These are phyloP conservation scores for Epichloe elymi DNA, from an alignment of 2,329 filamentous ascomycete species.

Conservation along the genomic window DNA sequence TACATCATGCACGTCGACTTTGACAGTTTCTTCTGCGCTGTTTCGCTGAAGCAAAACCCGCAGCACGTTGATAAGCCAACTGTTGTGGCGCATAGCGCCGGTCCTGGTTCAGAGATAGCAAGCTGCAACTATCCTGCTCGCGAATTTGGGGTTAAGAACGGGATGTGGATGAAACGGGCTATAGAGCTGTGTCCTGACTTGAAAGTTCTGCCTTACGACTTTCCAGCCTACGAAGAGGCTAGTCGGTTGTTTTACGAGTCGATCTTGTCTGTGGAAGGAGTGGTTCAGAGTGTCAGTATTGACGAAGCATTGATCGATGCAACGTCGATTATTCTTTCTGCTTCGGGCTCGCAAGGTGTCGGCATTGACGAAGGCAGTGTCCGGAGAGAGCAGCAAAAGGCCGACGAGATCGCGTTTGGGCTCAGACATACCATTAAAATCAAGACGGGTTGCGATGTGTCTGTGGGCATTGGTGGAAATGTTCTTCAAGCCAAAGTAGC, in stretches of 20 bases:
- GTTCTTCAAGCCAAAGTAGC: conserved; percentile 87
- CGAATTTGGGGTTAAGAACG: conserved; percentile 79
- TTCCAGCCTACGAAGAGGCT: conserved; percentile 84
- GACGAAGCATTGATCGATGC: conserved; percentile 89
- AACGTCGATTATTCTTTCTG: conserved; percentile 53
- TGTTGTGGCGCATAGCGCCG: conserved; percentile 77
- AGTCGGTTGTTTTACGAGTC: conserved; percentile 79
- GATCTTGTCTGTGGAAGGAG: conserved; percentile 64
- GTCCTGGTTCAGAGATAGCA: conserved; percentile 83
- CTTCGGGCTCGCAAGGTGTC: conserved; percentile 50
- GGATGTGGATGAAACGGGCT: conserved; percentile 98
- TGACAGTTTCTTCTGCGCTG: conserved; percentile 94
- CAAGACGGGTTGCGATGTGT: conserved; percentile 75
- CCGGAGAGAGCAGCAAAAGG: conserved; percentile 66
- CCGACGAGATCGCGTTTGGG: conserved; percentile 49
- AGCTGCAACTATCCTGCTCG: conserved; percentile 94
- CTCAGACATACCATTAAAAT: conserved; percentile 59
- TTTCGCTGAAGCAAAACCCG: conserved; percentile 67
- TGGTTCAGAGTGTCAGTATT: conserved; percentile 92
- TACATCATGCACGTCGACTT: conserved; percentile 97
- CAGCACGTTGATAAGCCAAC: conserved; percentile 67
- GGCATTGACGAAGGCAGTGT: conserved; percentile 54
- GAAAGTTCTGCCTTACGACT: conserved; percentile 90
- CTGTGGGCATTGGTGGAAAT: conserved; percentile 82
- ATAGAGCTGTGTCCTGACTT: conserved; percentile 71